These are phyloP conservation scores for Fusarium setosum DNA, from an alignment of 2,329 filamentous ascomycete genomes.

Conservation along the genomic window DNA sequence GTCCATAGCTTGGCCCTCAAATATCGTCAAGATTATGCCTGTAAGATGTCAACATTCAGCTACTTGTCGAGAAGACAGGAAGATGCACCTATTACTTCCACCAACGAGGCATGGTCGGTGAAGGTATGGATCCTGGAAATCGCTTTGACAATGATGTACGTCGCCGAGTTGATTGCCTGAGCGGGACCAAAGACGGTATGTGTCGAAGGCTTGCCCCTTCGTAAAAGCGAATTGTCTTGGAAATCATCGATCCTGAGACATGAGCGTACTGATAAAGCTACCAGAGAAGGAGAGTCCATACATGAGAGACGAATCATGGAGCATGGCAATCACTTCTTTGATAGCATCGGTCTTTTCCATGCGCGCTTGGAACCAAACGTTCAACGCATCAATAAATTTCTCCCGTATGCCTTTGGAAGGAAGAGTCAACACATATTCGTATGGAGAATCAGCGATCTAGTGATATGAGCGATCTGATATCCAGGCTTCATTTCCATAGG, in stretches of 20 bases:
- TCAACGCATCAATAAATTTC: slow-evolving; percentile 1
- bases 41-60: neutral
- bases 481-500: neutral
- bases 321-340: neutral
- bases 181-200: slow-evolving; percentile 8
- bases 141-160: neutral
- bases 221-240: slow-evolving; percentile 1
- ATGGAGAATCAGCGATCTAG: neutral
- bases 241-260: slow-evolving; percentile 12
- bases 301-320: slow-evolving; percentile 14
- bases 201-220: slow-evolving; percentile 10
- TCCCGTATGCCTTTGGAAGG: neutral
- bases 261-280: neutral
- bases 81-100: neutral
- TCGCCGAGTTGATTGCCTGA: slow-evolving; percentile 13
- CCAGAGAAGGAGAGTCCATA: neutral
- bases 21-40: neutral
- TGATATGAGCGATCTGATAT: neutral
- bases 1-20: slow-evolving; percentile 7
- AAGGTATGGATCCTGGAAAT: neutral
- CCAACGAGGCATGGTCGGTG: neutral
- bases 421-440: neutral
- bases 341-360: neutral
- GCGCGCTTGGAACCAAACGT: neutral
- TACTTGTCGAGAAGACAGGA: neutral